Evolutionary conservation across 352 stramenopile genomes (phyloP).

Genomic region (Paralagenidium karlingii): DNA sequence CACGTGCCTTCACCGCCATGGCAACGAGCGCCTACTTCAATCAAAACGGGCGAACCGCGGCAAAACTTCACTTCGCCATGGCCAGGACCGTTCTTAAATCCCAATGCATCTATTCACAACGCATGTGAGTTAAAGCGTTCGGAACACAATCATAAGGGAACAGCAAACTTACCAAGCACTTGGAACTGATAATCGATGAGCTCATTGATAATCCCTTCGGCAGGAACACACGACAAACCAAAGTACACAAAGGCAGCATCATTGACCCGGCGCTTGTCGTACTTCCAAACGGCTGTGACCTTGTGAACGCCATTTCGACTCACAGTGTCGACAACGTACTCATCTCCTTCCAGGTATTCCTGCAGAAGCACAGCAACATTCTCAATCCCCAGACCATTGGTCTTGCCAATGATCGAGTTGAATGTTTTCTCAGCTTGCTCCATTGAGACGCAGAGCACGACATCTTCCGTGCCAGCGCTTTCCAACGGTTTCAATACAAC

Average conservation of each 20-base stretch:
- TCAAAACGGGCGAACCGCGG: slow-evolving; percentile 79
- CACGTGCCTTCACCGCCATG: slow-evolving; percentile 93
- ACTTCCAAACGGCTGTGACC: slow-evolving; percentile 94
- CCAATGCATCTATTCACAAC: slow-evolving; percentile 33
- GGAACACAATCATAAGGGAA: not conserved
- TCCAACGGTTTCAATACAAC: slow-evolving; percentile 88
- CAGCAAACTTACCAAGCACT: slow-evolving; percentile 25
- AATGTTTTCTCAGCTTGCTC: slow-evolving; percentile 76
- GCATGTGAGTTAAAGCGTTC: not conserved
- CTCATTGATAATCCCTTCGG: slow-evolving; percentile 49
- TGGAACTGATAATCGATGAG: slow-evolving; percentile 79
- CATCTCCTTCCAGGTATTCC: slow-evolving; percentile 89
- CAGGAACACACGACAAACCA: slow-evolving; percentile 58
- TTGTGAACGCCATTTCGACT: slow-evolving; percentile 89
- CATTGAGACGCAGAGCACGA: slow-evolving; percentile 66
- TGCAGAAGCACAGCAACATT: slow-evolving; percentile 83
- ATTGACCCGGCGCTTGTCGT: slow-evolving; percentile 95
- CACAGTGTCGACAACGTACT: slow-evolving; percentile 96
- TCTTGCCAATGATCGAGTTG: slow-evolving; percentile 67
- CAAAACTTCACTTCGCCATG: slow-evolving; percentile 83
- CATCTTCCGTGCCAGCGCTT: slow-evolving; percentile 61
- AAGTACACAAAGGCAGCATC: slow-evolving; percentile 93
- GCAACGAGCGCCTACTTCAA: slow-evolving; percentile 93
- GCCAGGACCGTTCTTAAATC: slow-evolving; percentile 58
- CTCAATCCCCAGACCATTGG: slow-evolving; percentile 76